phyloP scores from a whole-genome alignment of 805 yeast genomes.

The Ogataea saltuana region DNA sequence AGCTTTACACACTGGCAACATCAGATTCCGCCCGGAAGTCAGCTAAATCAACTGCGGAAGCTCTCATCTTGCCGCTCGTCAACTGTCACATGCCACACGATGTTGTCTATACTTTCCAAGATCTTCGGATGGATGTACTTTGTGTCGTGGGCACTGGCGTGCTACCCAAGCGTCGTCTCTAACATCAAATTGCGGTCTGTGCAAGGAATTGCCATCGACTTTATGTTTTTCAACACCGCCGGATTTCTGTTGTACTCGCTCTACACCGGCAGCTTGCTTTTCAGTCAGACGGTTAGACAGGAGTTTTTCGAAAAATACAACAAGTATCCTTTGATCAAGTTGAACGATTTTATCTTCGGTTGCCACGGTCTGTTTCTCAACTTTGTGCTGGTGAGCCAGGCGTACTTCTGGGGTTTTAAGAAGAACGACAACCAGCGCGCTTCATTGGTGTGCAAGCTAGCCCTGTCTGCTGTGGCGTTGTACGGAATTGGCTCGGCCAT shows the following conservation, averaged over 20 bases:
- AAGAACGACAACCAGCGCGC: constrained; percentile 35
- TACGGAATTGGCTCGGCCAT: constrained; percentile 15
- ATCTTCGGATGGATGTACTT: constrained; percentile 35
- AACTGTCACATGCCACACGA: not conserved
- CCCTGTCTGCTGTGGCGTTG: constrained; percentile 17
- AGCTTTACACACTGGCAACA: too few species aligned
- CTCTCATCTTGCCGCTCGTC: too few species aligned
- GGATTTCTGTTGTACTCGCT: constrained; percentile 36
- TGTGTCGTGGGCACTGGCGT: constrained; percentile 33
- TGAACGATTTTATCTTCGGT: constrained; percentile 37
- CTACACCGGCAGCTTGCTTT: constrained; percentile 30
- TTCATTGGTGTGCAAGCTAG: constrained; percentile 25
- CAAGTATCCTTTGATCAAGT: constrained; percentile 32
- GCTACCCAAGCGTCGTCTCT: constrained; percentile 36
- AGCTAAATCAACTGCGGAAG: too few species aligned
- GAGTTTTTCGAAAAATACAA: constrained; percentile 32
- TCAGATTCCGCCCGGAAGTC: too few species aligned
- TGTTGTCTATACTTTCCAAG: constrained; percentile 20
- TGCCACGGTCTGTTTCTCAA: constrained; percentile 33
- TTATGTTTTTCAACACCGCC: constrained; percentile 35
- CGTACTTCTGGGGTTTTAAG: constrained; percentile 36
- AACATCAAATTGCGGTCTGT: constrained; percentile 34
- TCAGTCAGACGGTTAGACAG: constrained; percentile 27
- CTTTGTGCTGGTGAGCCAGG: constrained; percentile 32
- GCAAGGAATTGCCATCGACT: constrained; percentile 39